Percentiles rank a stretch among this genome's conserved stretches.
These are phyloP conservation scores for Exutisphaerella laricina DNA, from an alignment of 2,329 filamentous ascomycete genomes.

Conservation along the genomic window DNA sequence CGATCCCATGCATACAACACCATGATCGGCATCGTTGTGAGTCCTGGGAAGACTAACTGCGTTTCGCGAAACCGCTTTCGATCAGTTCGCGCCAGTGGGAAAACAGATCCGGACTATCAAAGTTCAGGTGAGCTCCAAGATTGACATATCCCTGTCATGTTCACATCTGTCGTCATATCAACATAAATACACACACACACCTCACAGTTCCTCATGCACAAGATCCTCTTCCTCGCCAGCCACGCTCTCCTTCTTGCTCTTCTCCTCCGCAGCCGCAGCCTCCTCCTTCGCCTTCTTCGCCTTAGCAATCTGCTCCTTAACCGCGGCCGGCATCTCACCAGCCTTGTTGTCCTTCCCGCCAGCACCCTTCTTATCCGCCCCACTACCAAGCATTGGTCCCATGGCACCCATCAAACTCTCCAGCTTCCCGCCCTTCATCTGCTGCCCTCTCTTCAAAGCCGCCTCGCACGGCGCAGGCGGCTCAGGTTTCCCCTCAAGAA, in stretches of 20 bases:
- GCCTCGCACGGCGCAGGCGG: conserved; percentile 26
- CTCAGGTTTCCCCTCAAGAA: conserved; percentile 18
- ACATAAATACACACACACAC: too few relatives aligned
- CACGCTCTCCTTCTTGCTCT: conserved; percentile 8
- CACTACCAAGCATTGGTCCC: conserved; percentile 13
- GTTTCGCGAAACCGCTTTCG: too few relatives aligned
- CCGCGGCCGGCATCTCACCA: conserved; percentile 19
- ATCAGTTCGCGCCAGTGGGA: too few relatives aligned
- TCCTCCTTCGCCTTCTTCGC: conserved; percentile 13
- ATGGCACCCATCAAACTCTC: conserved; percentile 20
- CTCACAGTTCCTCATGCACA: conserved; percentile 14
- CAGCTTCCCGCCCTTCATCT: conserved; percentile 28
- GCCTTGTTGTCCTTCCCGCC: conserved; percentile 3
- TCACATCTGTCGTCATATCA: not conserved
- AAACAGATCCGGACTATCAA: too few relatives aligned
- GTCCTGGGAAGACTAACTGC: too few relatives aligned
- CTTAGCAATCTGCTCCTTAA: conserved; percentile 19
- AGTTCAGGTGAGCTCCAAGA: too few relatives aligned
- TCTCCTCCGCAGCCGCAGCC: not conserved
- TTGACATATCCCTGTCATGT: too few relatives aligned
- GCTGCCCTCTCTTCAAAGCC: conserved; percentile 30
- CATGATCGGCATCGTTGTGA: too few relatives aligned
- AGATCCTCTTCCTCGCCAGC: conserved; percentile 11
- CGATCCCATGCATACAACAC: too few relatives aligned
- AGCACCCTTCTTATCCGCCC: conserved; percentile 5